A percentile compares a stretch with the other conserved stretches of the same genome.
These are phyloP conservation scores for Trichosporon faecale DNA, from an alignment of 1,284 basidiomycete genomes.

Conservation along the genomic window DNA sequence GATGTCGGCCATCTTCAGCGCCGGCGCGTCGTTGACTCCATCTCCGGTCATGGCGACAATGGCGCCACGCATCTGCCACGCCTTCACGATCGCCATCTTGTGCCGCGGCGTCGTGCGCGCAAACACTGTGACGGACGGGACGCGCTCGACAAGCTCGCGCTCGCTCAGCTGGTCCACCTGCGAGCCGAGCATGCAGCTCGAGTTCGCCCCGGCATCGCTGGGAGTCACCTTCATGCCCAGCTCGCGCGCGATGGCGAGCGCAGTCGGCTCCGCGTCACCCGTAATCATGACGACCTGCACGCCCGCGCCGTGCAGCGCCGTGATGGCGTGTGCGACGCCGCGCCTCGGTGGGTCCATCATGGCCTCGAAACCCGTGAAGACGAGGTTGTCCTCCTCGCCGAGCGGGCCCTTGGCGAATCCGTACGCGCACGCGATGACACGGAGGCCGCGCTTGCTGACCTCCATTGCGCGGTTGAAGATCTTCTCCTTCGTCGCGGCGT, in stretches of 20 bases:
- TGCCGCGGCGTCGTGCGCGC: slow-evolving; percentile 92
- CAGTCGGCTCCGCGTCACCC: slow-evolving; percentile 89
- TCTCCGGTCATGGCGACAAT: slow-evolving; percentile 98
- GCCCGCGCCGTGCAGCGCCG: slow-evolving; percentile 73
- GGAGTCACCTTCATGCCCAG: slow-evolving; percentile 65
- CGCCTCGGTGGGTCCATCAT: slow-evolving; percentile 94
- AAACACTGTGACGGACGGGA: slow-evolving; percentile 80
- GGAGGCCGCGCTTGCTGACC: slow-evolving; percentile 71
- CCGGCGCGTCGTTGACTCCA: slow-evolving; percentile 96
- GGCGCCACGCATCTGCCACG: slow-evolving; percentile 79
- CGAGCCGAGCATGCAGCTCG: slow-evolving; percentile 70
- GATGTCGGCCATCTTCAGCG: slow-evolving; percentile 96
- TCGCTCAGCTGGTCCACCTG: slow-evolving; percentile 81
- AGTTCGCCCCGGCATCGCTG: slow-evolving; percentile 24
- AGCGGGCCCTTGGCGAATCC: slow-evolving; percentile 57
- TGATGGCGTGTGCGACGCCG: slow-evolving; percentile 86
- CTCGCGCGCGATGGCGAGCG: slow-evolving; percentile 79
- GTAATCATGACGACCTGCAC: slow-evolving; percentile 98
- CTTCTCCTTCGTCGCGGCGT: slow-evolving; percentile 62
- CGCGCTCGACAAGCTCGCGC: slow-evolving; percentile 74
- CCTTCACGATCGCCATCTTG: slow-evolving; percentile 95
- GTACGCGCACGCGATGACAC: slow-evolving; percentile 87
- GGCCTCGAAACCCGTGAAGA: slow-evolving; percentile 89
- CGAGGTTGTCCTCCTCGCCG: slow-evolving; percentile 58
- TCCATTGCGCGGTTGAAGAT: slow-evolving; percentile 69